Evolutionary conservation across 345 rosid species (phyloP).

Genomic region (Citrus hindsii): DNA sequence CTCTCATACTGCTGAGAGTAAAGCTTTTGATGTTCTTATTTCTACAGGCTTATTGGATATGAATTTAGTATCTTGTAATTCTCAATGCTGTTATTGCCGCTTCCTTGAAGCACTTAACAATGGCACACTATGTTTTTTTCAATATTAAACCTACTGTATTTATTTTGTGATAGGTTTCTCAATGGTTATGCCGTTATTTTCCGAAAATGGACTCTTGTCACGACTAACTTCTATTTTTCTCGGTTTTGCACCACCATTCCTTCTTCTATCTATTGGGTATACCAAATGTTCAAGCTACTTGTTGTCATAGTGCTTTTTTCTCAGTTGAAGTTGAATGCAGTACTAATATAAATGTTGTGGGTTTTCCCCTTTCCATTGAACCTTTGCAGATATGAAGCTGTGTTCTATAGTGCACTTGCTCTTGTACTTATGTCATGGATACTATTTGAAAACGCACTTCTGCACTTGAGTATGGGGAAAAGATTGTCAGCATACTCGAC

Average conservation of each 20-base stretch:
- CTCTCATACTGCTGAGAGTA: not conserved
- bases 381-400: conserved; percentile 79
- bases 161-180: conserved; percentile 49
- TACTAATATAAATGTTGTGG: too few species aligned
- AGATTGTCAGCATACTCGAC: conserved; percentile 33
- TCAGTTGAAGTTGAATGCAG: not conserved
- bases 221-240: conserved; percentile 82
- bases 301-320: not conserved
- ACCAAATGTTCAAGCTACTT: conserved; percentile 4
- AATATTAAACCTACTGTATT: not conserved
- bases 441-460: conserved; percentile 67
- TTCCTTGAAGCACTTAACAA: not conserved
- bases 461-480: conserved; percentile 39
- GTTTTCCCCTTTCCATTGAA: conserved; percentile 20
- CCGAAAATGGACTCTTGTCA: conserved; percentile 63
- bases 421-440: conserved; percentile 84
- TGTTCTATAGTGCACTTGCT: conserved; percentile 79
- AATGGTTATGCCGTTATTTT: conserved; percentile 78
- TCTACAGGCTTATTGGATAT: not conserved
- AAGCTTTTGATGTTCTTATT: not conserved
- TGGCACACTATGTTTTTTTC: not conserved
- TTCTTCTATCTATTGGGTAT: conserved; percentile 92
- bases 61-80: not conserved
- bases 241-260: conserved; percentile 88
- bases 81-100: not conserved